Base-by-base conservation (phyloP, 371 early-diverging fungal species). In the Mucor velutinosus region DNA sequence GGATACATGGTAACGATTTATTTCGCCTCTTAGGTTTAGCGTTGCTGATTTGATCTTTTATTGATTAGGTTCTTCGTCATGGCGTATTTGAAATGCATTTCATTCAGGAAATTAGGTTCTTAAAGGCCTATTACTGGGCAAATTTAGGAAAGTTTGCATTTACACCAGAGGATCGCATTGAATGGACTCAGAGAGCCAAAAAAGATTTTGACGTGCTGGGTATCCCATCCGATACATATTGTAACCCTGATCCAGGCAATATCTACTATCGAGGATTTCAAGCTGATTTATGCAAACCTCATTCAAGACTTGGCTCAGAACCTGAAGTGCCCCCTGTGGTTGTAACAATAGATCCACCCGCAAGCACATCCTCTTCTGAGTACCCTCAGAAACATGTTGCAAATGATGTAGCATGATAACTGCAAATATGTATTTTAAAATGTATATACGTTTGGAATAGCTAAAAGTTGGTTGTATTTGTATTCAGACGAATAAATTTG, bases 71-170 rank as follows among this genome's bases (percentile, higher is more conserved):
- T 17, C 62, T 83, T 19, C 76, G 70, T 7, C 79, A 77, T 59
- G 84, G 81, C n/a, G 49, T 83, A 11, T 69, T 74, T 56, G 81
- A 81, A 27, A 79, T 80, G 79, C 78, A 78, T 21, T 80, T 74
- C 27, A 76, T 83, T 43, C 79, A 80, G 29, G 84, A 83, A 56
- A 78, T 83, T 30, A 63, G 69, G 4, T 83, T 83, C 47, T 62
- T 83, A 4, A 77, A 78, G 53, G 79, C 81, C 11, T 83, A 76
- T 37, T 83, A 77, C 51, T 76, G 77, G 74, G 67, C 84, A 1
- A 72, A 67, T 21, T 65, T 83, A 35, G 84, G 84, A 0, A 78
- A 77, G 32, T 81, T 77, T 70, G 84, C 84, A 0, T 83, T 80
- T 53, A 72, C 72, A 4, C 67, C 71, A n/a, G 71, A 71, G 37